Evolutionary conservation across 2,329 filamentous ascomycete genomes (phyloP).

Genomic region (Cercospora citrullina): DNA sequence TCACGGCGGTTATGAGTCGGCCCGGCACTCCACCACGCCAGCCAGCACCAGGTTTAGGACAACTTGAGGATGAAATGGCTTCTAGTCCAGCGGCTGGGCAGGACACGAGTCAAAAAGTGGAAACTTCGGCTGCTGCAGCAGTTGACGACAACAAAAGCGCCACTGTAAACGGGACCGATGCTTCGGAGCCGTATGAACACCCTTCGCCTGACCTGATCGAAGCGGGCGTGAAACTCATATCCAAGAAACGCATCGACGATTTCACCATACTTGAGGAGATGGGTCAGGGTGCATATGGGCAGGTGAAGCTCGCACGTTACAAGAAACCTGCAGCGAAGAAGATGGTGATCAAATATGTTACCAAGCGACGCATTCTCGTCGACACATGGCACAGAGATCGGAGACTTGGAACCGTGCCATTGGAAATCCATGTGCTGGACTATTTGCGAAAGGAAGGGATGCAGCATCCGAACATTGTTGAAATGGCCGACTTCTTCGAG

Average conservation of each 20-base stretch:
- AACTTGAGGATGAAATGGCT: conserved; percentile 13
- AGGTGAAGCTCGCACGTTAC: conserved; percentile 91
- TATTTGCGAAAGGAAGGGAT: conserved; percentile 76
- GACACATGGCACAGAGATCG: conserved; percentile 98
- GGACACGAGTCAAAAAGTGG: background rate
- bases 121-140: background rate
- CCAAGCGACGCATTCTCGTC: conserved; percentile 91
- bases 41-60: conserved; percentile 45
- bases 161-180: conserved; percentile 22
- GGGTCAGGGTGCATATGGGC: conserved; percentile 96
- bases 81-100: background rate
- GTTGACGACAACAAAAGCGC: conserved; percentile 7
- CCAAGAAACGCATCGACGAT: conserved; percentile 83
- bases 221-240: conserved; percentile 35
- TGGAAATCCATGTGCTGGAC: conserved; percentile 96
- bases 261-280: conserved; percentile 95
- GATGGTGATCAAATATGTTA: conserved; percentile 96
- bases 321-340: conserved; percentile 72
- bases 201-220: conserved; percentile 39
- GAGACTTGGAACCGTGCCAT: conserved; percentile 85
- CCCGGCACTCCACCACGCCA: conserved; percentile 72
- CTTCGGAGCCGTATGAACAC: conserved; percentile 41
- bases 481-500: conserved; percentile 70
- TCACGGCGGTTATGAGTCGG: conserved; percentile 65
- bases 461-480: conserved; percentile 65